These are phyloP conservation scores for Tetracladium marchalianum DNA, from an alignment of 495 filamentous ascomycete species.

Conservation along the genomic window DNA sequence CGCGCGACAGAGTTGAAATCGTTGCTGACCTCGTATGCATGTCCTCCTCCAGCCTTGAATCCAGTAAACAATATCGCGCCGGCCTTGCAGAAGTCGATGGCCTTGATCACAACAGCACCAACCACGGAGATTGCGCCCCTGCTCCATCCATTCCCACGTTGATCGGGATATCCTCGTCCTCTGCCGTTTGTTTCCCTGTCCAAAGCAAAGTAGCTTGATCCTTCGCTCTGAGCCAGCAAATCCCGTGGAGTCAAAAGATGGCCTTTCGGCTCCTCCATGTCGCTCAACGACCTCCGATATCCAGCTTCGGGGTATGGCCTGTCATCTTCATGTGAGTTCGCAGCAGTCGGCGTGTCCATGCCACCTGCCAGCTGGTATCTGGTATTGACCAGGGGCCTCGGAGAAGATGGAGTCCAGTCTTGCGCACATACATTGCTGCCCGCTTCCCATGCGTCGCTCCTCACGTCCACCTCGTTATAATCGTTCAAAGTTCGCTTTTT, in stretches of 20 bases:
- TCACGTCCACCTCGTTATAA: conserved; percentile 17
- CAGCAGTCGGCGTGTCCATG: conserved; percentile 48
- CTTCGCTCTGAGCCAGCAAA: conserved; percentile 8
- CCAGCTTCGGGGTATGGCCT: conserved; percentile 44
- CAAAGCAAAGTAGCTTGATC: conserved; percentile 18
- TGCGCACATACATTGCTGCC: conserved; percentile 11
- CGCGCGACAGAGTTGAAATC: not conserved
- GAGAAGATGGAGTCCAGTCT: conserved; percentile 8
- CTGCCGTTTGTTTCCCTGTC: conserved; percentile 18
- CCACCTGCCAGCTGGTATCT: conserved; percentile 53
- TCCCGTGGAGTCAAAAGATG: conserved; percentile 20
- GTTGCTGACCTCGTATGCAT: conserved; percentile 43
- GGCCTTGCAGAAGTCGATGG: conserved; percentile 69
- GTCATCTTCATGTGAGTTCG: conserved; percentile 35
- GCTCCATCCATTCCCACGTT: conserved; percentile 30
- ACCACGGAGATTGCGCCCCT: conserved; percentile 32
- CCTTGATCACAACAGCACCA: conserved; percentile 58
- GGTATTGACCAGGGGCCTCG: conserved; percentile 41
- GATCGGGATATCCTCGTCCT: conserved; percentile 9
- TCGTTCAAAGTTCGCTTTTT: conserved; percentile 28
- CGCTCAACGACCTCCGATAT: conserved; percentile 38
- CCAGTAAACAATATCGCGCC: conserved; percentile 57
- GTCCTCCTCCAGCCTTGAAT: conserved; percentile 77
- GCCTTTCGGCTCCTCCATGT: conserved; percentile 22
- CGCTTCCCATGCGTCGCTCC: conserved; percentile 22